Evolutionary conservation across 73 alveolate genomes (phyloP), one percentile per base, ranked within the genome.

Genomic region (Paramecium primaurelia): DNA sequence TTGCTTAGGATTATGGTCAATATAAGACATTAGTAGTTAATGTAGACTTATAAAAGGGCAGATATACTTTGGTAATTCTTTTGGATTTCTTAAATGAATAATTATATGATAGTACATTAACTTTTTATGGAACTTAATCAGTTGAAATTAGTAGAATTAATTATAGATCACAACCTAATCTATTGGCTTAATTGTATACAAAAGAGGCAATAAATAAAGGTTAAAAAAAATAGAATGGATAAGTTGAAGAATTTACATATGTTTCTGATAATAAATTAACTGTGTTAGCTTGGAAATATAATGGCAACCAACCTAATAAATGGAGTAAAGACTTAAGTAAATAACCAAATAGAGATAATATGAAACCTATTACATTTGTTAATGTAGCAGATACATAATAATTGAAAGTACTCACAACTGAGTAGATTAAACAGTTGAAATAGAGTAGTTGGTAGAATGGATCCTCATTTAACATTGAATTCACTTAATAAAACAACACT

Each of bases 271-370:
- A 36, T 18, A 25, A 64, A 34, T 42, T 75, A 18, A 75, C 88
- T 30, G 37, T 75, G 2, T 16, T 38, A 7, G 58, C 69, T 38
- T 75, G 88, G 88, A 75, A 37, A n/a, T 75, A 36, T 36, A 38
- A 26, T 30, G 88, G 88, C 38, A 75, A 4, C 3, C 36, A 38
- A 36, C 38, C 58, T 2, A 38, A 30, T 36, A 38, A 38, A 75
- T 75, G 88, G 88, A 75, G 22, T 8, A 75, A 75, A 75, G 88
- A 75, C 40, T 42, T 75, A 75, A 75, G 60, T 12, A 75, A 75
- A 42, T n/a, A 38, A 16, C 14, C 88, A 4, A 42, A 75, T 75
- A 75, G 34, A 75, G 3, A 36, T 22, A 38, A 16, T 38, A 12
- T 38, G 60, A 75, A 38, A n/a, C 88, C 88, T 5, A 30, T 75